Evolutionary conservation across 2,329 filamentous ascomycete genomes (phyloP).

Genomic region (Penicillium sclerotigenum): DNA sequence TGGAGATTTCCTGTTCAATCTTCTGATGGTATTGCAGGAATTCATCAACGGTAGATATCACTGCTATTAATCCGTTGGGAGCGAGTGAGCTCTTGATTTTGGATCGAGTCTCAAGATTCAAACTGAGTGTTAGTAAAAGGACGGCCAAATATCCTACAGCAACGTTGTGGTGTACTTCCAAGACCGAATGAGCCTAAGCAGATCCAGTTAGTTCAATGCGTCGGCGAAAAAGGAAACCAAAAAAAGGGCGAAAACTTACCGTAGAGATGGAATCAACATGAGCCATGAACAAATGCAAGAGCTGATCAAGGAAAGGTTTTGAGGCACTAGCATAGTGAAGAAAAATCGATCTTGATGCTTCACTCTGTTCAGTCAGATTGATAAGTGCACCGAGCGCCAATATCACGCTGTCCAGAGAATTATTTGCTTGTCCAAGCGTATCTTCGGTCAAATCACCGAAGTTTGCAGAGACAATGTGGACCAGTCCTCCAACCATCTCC

Average conservation of each 20-base stretch:
- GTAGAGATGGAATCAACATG: conserved; percentile 64
- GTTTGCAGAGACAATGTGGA: conserved; percentile 35
- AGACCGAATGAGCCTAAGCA: conserved; percentile 50
- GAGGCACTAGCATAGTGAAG: conserved; percentile 39
- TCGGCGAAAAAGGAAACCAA: background rate
- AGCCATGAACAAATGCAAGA: conserved; percentile 66
- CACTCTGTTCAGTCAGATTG: conserved; percentile 79
- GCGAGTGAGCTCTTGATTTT: conserved; percentile 46
- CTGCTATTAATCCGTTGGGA: conserved; percentile 46
- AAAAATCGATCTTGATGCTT: conserved; percentile 55
- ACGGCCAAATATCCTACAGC: conserved; percentile 83
- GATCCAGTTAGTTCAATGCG: conserved; percentile 13
- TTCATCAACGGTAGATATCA: conserved; percentile 59
- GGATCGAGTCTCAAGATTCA: conserved; percentile 49
- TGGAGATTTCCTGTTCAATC: conserved; percentile 51
- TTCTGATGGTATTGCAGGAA: conserved; percentile 60
- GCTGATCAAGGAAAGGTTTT: conserved; percentile 52
- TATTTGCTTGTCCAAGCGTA: conserved; percentile 44
- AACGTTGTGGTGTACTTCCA: conserved; percentile 76
- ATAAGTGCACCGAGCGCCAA: conserved; percentile 79
- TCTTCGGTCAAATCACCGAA: conserved; percentile 32
- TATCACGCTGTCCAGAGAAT: conserved; percentile 68
- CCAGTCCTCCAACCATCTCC: conserved; percentile 37
- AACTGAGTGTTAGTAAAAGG: conserved; percentile 74
- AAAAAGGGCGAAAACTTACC: conserved; percentile 49